Evolutionary conservation across 129 eudicot genomes (phyloP).

Genomic region (Centella asiatica): DNA sequence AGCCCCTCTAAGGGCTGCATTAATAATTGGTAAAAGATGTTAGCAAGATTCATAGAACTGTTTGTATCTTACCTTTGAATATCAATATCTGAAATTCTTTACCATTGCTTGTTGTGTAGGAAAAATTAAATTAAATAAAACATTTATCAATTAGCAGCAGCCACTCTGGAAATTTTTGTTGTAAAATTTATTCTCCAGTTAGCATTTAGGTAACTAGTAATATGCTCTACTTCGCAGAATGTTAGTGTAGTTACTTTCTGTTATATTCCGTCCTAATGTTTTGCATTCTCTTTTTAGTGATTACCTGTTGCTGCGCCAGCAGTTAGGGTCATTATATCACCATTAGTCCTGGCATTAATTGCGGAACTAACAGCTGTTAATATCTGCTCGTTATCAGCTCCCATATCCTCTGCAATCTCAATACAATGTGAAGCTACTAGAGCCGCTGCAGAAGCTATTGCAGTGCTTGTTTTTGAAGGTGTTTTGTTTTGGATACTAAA

Average conservation of each 20-base stretch:
- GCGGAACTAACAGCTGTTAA: conserved; percentile 68
- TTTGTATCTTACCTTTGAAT: neutral
- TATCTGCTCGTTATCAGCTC: conserved; percentile 78
- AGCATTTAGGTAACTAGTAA: no score
- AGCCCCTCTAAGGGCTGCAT: conserved; percentile 82
- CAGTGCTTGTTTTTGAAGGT: conserved; percentile 43
- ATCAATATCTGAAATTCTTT: neutral
- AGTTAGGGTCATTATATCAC: conserved; percentile 88
- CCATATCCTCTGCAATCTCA: conserved; percentile 84
- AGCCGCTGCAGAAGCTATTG: conserved; percentile 89
- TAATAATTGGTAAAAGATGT: neutral
- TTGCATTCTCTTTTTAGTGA: no score
- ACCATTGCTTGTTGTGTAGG: neutral
- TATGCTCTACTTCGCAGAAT: no score
- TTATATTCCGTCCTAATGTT: no score
- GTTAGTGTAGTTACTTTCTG: no score
- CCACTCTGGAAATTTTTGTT: neutral
- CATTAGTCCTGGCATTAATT: conserved; percentile 66
- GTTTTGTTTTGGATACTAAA: conserved; percentile 18
- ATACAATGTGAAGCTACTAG: conserved; percentile 93
- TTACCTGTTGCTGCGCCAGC: conserved; percentile 98
- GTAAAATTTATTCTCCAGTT: no score
- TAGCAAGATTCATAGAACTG: neutral
- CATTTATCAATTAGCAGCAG: neutral
- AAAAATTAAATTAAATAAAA: neutral